phyloP scores from a whole-genome alignment of 305 asterid species.

The Euphrasia arctica region DNA sequence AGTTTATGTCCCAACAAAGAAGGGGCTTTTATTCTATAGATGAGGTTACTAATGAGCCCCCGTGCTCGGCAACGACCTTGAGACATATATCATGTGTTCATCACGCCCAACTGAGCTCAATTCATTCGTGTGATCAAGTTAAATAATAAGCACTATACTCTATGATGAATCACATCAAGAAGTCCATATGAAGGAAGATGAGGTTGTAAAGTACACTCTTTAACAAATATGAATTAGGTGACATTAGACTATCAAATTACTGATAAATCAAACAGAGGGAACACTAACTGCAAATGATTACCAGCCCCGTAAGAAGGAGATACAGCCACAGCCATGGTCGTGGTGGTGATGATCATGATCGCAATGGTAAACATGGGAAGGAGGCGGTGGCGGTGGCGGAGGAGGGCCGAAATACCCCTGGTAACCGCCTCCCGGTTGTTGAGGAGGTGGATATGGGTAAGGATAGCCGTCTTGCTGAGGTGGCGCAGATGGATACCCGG shows the following conservation, averaged over 20 bases:
- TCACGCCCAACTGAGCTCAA: too few relatives aligned
- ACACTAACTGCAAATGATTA: constrained; percentile 13
- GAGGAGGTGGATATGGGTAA: constrained; percentile 41
- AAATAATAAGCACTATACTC: too few relatives aligned
- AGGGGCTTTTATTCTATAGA: not conserved
- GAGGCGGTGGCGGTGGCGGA: constrained; percentile 34
- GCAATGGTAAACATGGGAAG: constrained; percentile 34
- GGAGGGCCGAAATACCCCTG: constrained; percentile 43
- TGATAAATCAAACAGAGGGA: not conserved
- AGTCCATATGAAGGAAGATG: too few relatives aligned
- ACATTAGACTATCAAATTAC: not conserved
- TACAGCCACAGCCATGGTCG: constrained; percentile 32
- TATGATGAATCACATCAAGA: too few relatives aligned
- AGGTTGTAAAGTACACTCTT: too few relatives aligned
- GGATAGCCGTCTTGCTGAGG: constrained; percentile 42
- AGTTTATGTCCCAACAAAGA: not conserved
- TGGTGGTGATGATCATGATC: constrained; percentile 37
- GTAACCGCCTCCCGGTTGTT: constrained; percentile 38
- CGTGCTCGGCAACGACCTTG: not conserved
- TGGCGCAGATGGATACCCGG: constrained; percentile 44
- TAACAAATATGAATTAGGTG: too few relatives aligned
- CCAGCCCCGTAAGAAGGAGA: constrained; percentile 54
- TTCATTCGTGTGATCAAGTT: too few relatives aligned
- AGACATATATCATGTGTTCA: too few relatives aligned
- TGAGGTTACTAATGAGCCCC: not conserved